A percentile compares a stretch with the other conserved stretches of the same genome.
Evolutionary conservation across 108 stramenopile species (phyloP).

Genomic region (Nitzschia sp.): DNA sequence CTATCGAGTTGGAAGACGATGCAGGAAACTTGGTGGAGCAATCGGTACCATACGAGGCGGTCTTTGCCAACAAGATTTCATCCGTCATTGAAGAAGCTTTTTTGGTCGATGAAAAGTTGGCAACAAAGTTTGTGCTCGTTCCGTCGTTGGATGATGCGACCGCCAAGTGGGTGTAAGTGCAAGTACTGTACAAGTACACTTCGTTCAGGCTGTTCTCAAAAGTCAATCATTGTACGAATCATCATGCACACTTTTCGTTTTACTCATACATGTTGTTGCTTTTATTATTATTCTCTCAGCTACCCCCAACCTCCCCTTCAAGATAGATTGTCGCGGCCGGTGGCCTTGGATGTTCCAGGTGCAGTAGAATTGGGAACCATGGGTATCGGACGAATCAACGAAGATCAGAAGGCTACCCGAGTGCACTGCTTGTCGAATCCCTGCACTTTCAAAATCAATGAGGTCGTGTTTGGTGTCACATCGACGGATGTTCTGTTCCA

Average conservation of each 20-base stretch:
- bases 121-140: slow-evolving; percentile 92
- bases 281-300: slow-evolving; percentile 15
- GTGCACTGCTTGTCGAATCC: slow-evolving; percentile 93
- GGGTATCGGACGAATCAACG: slow-evolving; percentile 50
- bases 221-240: too few species aligned
- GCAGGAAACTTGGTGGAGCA: slow-evolving; percentile 48
- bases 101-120: slow-evolving; percentile 36
- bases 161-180: slow-evolving; percentile 85
- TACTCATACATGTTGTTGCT: background rate
- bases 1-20: slow-evolving; percentile 37
- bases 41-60: slow-evolving; percentile 69
- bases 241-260: background rate
- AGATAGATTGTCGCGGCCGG: slow-evolving; percentile 52
- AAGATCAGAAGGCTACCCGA: slow-evolving; percentile 28
- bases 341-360: slow-evolving; percentile 39
- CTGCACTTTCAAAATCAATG: slow-evolving; percentile 85
- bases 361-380: slow-evolving; percentile 51
- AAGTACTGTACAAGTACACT: too few species aligned
- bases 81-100: slow-evolving; percentile 55
- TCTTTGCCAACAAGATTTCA: slow-evolving; percentile 77
- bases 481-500: slow-evolving; percentile 89
- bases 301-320: slow-evolving; percentile 81
- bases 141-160: slow-evolving; percentile 94
- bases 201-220: too few species aligned
- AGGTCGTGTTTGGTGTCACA: slow-evolving; percentile 82